phyloP scores from a whole-genome alignment of 768 basidiomycete species.

The Roridomyces roridus region DNA sequence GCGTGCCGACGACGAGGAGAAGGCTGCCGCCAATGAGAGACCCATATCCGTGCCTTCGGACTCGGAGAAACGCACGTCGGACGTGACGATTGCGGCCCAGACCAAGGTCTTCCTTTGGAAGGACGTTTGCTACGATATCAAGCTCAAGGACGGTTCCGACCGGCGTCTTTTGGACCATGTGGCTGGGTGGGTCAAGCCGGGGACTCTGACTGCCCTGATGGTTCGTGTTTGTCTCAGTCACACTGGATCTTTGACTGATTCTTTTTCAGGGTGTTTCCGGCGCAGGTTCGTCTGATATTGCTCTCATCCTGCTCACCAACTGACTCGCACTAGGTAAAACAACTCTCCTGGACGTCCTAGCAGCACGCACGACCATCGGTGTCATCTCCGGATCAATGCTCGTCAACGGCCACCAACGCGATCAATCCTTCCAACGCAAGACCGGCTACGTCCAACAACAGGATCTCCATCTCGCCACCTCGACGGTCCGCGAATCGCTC shows the following conservation, averaged over 20 bases:
- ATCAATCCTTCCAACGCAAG: slow-evolving; percentile 48
- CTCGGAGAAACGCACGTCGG: slow-evolving; percentile 16
- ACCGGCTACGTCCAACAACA: slow-evolving; percentile 55
- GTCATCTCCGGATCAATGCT: slow-evolving; percentile 52
- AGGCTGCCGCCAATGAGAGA: slow-evolving; percentile 35
- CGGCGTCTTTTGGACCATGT: slow-evolving; percentile 47
- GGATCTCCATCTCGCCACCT: slow-evolving; percentile 53
- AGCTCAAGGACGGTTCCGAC: slow-evolving; percentile 29
- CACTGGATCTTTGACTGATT: too few species aligned
- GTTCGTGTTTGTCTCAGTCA: too few species aligned
- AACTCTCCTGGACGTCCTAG: slow-evolving; percentile 51
- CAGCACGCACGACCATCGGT: slow-evolving; percentile 53
- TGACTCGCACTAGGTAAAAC: too few species aligned
- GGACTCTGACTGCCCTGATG: slow-evolving; percentile 59
- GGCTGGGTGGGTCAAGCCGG: slow-evolving; percentile 56
- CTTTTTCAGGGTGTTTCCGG: slow-evolving; percentile 22
- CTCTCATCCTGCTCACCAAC: too few species aligned
- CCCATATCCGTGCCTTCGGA: slow-evolving; percentile 12
- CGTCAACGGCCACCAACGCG: slow-evolving; percentile 41
- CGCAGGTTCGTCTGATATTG: too few species aligned
- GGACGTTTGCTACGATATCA: slow-evolving; percentile 46
- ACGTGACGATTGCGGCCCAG: slow-evolving; percentile 21
- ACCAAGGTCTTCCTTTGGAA: slow-evolving; percentile 53
- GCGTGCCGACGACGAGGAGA: slow-evolving; percentile 30
- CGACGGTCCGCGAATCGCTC: slow-evolving; percentile 56